These are phyloP conservation scores for Aspergillus calidoustus DNA, from an alignment of 2,329 filamentous ascomycete genomes.

Conservation along the genomic window DNA sequence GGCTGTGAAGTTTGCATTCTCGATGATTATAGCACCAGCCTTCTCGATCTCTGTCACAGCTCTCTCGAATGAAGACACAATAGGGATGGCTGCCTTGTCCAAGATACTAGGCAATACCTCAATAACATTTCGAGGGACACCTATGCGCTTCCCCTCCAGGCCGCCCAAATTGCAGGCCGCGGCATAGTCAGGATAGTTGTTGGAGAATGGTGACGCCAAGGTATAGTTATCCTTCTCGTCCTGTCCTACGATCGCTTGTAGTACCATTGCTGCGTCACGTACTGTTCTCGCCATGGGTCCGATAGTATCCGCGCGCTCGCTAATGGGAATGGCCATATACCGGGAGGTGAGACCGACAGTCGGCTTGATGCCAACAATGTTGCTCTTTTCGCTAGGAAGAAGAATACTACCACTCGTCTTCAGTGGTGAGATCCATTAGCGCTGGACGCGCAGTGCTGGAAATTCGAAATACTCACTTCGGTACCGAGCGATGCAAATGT, in stretches of 20 bases:
- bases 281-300: slow-evolving; percentile 64
- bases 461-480: slow-evolving; percentile 45
- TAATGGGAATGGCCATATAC: slow-evolving; percentile 67
- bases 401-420: slow-evolving; percentile 67
- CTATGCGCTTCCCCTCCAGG: slow-evolving; percentile 64
- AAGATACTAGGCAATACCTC: slow-evolving; percentile 37
- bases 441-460: background rate
- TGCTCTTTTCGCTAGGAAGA: slow-evolving; percentile 59
- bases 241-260: slow-evolving; percentile 62
- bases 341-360: slow-evolving; percentile 67
- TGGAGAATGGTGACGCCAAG: slow-evolving; percentile 59
- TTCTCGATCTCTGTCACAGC: slow-evolving; percentile 57
- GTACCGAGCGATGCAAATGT: slow-evolving; percentile 64
- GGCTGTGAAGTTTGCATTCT: slow-evolving; percentile 63
- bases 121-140: slow-evolving; percentile 66
- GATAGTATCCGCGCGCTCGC: slow-evolving; percentile 60
- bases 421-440: background rate
- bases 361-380: slow-evolving; percentile 70
- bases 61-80: slow-evolving; percentile 60
- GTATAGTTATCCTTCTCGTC: slow-evolving; percentile 63
- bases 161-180: slow-evolving; percentile 59
- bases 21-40: slow-evolving; percentile 65
- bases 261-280: slow-evolving; percentile 61
- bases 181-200: slow-evolving; percentile 62
- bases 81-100: slow-evolving; percentile 40